Base-by-base conservation (phyloP, 2,329 filamentous ascomycete species). In the Trichophyton schoenleinii region DNA sequence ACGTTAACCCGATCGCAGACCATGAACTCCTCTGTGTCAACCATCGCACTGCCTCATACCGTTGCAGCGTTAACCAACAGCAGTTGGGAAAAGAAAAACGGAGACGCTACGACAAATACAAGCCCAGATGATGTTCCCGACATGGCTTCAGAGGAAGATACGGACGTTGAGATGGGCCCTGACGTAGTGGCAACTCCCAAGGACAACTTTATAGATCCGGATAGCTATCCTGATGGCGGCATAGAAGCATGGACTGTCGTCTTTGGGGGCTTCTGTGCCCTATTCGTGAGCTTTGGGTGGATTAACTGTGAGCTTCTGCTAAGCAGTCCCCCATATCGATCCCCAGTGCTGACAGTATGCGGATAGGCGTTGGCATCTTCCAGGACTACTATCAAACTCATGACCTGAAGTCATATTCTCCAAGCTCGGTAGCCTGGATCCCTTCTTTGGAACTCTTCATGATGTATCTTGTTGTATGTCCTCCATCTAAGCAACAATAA, bases 381-480 rank as follows among this genome's bases (percentile, higher is more conserved):
- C 82, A 85, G 66, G 77, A 79, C 20, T 83, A 84, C 67, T 86
- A 85, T 66, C 72, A 83, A 64, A 74, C 69, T 5, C 71, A 78
- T 6, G 75, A 79, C 18, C 71, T 85, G 2, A 69, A 66, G 4
- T 57, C 74, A 1, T 81, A 82, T 64, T 80, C 80, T 0, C 67
- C 80, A 1, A 81, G 79, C 60, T 80, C 79, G 0, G 75, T 86
- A n/a, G 74, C 82, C n/a, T 86, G 83, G 83, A 85, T 85, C 55
- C 77, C 81, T 0, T 81, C 81, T 0, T 68, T 84, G 6, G 79
- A 84, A 63, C 72, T 79, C 15, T 82, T 80, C 65, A 76, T 82
- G 67, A 78, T 86, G 75, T 80, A 81, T 67, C 74, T 69, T 25
- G 70, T 74, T 66, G 76, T 79, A 57, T 7, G 53, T 36, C 9